Conservation (phyloP, 2,329 filamentous ascomycete species). For the Aspergillus bombycis region DNA sequence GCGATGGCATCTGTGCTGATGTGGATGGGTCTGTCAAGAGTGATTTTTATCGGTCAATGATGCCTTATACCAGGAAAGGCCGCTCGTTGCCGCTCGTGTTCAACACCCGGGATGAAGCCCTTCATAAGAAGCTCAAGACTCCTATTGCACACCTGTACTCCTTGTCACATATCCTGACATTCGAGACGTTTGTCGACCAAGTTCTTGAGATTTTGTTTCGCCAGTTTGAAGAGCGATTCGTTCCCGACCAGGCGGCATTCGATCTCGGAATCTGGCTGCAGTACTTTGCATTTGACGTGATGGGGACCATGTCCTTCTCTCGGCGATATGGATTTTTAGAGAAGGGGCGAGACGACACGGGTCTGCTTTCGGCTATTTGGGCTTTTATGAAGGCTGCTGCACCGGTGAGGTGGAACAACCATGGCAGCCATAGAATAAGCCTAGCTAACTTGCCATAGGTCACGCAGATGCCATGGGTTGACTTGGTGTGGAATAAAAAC, state of each 20-base stretch:
- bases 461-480: constrained; percentile 73
- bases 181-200: constrained; percentile 19
- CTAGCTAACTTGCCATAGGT: constrained; percentile 38
- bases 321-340: constrained; percentile 77
- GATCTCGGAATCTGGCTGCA: constrained; percentile 63
- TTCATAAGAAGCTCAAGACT: constrained; percentile 28
- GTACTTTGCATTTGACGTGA: constrained; percentile 81
- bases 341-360: constrained; percentile 72
- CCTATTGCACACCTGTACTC: constrained; percentile 21
- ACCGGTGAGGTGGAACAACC: neutral
- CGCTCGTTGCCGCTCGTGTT: constrained; percentile 31
- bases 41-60: constrained; percentile 28
- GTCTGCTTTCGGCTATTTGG: constrained; percentile 66
- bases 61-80: constrained; percentile 5
- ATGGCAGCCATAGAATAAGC: neutral
- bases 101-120: constrained; percentile 32
- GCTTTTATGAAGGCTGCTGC: constrained; percentile 10
- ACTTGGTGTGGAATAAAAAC: constrained; percentile 50
- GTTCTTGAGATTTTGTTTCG: constrained; percentile 24
- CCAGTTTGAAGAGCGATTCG: constrained; percentile 25
- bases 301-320: constrained; percentile 75
- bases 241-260: neutral
- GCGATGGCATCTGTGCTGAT: neutral
- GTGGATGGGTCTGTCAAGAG: neutral
- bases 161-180: constrained; percentile 15